Evolutionary conservation across 2,329 filamentous ascomycete genomes (phyloP), one percentile per base, ranked within the genome.

Genomic region (Scedosporium minutisporum): DNA sequence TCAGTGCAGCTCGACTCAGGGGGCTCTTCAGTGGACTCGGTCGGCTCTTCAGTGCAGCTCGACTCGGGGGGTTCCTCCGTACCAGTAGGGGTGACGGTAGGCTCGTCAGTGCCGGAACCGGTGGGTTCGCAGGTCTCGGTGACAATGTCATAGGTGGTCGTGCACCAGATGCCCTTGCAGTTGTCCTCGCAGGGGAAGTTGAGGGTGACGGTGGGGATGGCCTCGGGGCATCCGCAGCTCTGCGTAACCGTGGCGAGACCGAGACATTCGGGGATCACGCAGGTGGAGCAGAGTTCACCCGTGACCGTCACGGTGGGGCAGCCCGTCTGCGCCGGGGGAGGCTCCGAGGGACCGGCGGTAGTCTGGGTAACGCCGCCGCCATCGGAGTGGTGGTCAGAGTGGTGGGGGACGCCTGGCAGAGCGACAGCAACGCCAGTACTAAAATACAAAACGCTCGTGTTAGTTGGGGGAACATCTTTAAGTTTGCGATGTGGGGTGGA

Each of bases 251-350:
- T 75, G 12, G 66, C 65, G 23, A 72, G 58, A 27, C 38, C 62
- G 48, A 76, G 63, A 64, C 74, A 76, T 3, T 66, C 65, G 10
- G 65, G 66, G n/a, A 70, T 62, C 6, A 66, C 12, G 64, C 74
- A 76, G 4, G 72, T 74, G 18, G 68, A 65, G 67, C 74, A 76
- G 51, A 72, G 62, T 18, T 70, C 65, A 12, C 66, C 65, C 0
- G 72, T 74, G 38, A 68, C 65, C 10, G 71, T 74, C 14, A 74
- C 67, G 23, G 73, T 75, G 42, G 74, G 74, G 53, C 74, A 76
- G 5, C 61, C 61, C 6, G 61, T 62, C 55, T 58, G 51, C 6
- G 33, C 25, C 27, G 61, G 61, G 10, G 41, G 53, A n/a, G 59
- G 59, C 16, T 51, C 38, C 38, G 58, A 46, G 12, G 59, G 59